These are phyloP conservation scores for Oryza longistaminata DNA, from an alignment of 176 grass and related monocot genomes.

Conservation along the genomic window DNA sequence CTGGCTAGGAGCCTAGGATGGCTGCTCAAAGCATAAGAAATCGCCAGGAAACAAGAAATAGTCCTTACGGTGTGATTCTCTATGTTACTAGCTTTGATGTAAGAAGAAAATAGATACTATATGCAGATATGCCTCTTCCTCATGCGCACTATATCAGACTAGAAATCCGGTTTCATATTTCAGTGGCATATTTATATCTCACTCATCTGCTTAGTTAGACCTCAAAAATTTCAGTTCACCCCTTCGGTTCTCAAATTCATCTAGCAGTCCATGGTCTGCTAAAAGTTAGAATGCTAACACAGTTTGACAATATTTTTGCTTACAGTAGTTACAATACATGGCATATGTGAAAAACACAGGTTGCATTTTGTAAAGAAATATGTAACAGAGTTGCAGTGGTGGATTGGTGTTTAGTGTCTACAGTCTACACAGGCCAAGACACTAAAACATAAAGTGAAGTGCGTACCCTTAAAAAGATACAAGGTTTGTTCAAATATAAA, in stretches of 20 bases:
- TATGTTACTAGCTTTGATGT: not conserved
- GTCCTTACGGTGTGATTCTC: not conserved
- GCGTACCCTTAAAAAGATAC: not conserved
- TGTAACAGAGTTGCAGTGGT: not conserved
- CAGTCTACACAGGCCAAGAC: not conserved
- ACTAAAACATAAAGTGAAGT: not conserved
- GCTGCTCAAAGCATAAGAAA: not conserved
- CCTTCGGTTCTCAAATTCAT: not conserved
- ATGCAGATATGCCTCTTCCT: not conserved
- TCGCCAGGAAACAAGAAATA: not conserved
- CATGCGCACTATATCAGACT: not conserved
- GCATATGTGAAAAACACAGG: not conserved
- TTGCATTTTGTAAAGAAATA: not conserved
- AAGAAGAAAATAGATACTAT: not conserved
- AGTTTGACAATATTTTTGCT: not conserved
- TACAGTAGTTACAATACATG: not conserved
- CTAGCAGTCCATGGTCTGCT: not conserved
- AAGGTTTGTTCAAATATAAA: not conserved
- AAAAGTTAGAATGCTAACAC: constrained; percentile 1
- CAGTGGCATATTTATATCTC: not conserved
- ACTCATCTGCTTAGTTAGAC: not conserved
- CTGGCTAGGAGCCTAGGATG: not conserved
- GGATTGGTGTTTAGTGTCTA: not conserved
- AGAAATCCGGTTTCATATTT: not conserved
- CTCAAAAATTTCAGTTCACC: not conserved